Conservation (phyloP, 2,329 filamentous ascomycete species). For the Pestalotiopsis sp. region DNA sequence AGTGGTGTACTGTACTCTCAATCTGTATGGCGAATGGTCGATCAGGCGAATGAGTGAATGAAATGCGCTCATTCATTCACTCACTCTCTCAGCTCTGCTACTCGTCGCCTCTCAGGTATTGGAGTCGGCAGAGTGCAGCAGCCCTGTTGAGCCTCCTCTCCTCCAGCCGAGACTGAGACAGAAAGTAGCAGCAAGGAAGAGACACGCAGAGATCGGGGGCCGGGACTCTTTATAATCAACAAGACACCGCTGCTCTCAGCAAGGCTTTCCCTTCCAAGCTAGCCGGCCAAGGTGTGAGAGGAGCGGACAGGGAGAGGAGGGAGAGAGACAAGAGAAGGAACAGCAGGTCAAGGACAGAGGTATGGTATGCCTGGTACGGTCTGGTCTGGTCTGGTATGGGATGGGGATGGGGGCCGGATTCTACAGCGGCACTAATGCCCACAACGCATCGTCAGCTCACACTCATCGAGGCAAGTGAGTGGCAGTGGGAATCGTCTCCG, state of each 20-base stretch:
- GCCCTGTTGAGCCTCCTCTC: constrained; percentile 11
- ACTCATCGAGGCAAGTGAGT: not conserved
- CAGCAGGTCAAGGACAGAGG: constrained; percentile 20
- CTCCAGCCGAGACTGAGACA: constrained; percentile 7
- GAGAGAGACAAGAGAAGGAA: not conserved
- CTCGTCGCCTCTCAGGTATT: not conserved
- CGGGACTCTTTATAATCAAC: not conserved
- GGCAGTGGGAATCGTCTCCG: not conserved
- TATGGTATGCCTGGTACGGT: too few species aligned
- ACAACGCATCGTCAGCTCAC: constrained; percentile 5
- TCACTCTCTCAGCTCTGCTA: not conserved
- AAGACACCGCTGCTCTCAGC: not conserved
- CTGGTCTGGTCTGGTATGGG: too few species aligned
- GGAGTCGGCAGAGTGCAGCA: constrained; percentile 9
- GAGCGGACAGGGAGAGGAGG: not conserved
- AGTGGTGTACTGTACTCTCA: not conserved
- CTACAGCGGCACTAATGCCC: constrained; percentile 7
- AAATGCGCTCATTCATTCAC: too few species aligned
- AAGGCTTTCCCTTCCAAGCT: constrained; percentile 1
- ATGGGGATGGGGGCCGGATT: constrained; percentile 13
- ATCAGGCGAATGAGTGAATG: not conserved
- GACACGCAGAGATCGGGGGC: not conserved
- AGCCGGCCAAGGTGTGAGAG: not conserved
- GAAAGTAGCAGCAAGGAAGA: not conserved
- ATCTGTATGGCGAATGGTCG: not conserved